Base-by-base conservation (phyloP, 2,329 filamentous ascomycete species). In the Chrysoporthe deuterocubensis region DNA sequence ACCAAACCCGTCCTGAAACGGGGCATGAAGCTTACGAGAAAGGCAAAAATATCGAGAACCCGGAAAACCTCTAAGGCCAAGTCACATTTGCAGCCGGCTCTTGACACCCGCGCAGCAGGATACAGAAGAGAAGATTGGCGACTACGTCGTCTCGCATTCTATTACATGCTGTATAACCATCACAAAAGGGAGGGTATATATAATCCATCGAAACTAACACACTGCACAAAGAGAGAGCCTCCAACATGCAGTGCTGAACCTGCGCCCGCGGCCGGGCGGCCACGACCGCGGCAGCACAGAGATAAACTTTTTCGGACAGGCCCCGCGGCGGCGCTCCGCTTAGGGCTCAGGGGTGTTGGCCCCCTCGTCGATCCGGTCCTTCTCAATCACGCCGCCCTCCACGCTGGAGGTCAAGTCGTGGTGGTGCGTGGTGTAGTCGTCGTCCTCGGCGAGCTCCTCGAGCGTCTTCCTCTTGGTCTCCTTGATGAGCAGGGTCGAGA, bases 391-490 rank as follows among this genome's bases (percentile, higher is more conserved):
- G 2, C 67, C 67, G 62, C 60, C 52, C 21, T 48, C 50, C 8
- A 26, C 26, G 37, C 37, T 44, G 26, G 59, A 43, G 16, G 34
- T 2, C 40, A 46, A 11, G 14, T 43, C 62, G 42, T 42, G 50
- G 34, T 26, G 18, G 40, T 44, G 40, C 21, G 44, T 34, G 26
- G 64, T 59, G 52, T 68, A 58, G 54, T 72, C 69, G 46, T 74
- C 74, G 40, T 78, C 74, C 18, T 66, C 75, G 2, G 73, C 59
- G 43, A 92, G 81, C 76, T 89, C 84, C 76, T 92, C 92, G 43
- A 94, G 84, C 1, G 90, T 92, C 83, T 89, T 90, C 67, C 89
- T 83, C 81, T 91, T 92, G 26, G 89, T 93, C 83, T 93, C 91
- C 8, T 89, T 89, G 68, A 93, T 92, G 67, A 92, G 80, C 1